Base-by-base conservation (phyloP, 371 early-diverging fungal genomes). In the Saksenaea oblongispora region DNA sequence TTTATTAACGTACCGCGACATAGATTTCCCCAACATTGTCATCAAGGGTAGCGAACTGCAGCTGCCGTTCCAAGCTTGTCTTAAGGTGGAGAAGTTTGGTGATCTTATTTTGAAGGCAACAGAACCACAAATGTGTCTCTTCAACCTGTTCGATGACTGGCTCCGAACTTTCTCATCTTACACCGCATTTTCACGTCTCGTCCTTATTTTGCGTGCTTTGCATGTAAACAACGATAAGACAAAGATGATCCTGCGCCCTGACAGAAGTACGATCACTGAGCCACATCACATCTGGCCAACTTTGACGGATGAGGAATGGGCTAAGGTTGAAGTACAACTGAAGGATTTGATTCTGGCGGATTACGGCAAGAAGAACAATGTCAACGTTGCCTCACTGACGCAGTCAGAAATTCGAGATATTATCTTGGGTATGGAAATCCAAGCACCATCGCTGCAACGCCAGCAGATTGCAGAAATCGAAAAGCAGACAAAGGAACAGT, bases 371-470 rank as follows among this genome's bases (percentile, higher is more conserved):
- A 96, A 97, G 89, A 97, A 98, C 88, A 95, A 94, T 66, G 97
- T 99, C 62, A 98, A 98, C 62, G 96, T 96, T 34, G 94, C 96
- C 5, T 94, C 94, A 44, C 86, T 99, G 56, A 98, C 99, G 0
- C 91, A 93, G 57, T 93, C 95, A 1, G 99, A 99, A 84, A 94
- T 99, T 71, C 92, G 99, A 68, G 99, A 99, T 82, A 97, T 99
- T 65, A 97, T 99, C 67, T 88, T 99, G 64, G 99, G 99, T 76
- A 98, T 98, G 97, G 97, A 97, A 76, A 98, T 98, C 62, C 92
- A 94, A 34, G 98, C 98, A 58, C 99, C 99, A 28, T 96, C 97
- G 56, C 76, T 93, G 36, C 95, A 97, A 80, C 91, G 99, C 59
- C 98, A 97, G 80, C 95, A 98, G 81, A 93, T 96, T 78, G 97